These are phyloP conservation scores for Furcasterigmium sp. DNA, from an alignment of 2,329 filamentous ascomycete genomes.

Conservation along the genomic window DNA sequence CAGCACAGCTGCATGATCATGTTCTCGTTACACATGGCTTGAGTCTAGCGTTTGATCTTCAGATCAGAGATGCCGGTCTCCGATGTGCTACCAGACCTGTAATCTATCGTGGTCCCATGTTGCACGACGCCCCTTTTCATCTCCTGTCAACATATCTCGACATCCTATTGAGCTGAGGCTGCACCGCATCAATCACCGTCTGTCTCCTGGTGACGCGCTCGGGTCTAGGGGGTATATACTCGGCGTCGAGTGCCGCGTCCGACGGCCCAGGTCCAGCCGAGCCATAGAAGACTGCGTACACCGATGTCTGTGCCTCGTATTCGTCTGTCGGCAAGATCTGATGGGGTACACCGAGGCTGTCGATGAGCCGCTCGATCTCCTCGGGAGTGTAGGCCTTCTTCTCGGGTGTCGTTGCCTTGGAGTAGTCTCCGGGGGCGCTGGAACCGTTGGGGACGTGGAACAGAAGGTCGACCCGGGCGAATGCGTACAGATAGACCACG, in stretches of 20 bases:
- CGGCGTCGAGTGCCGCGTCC: not conserved
- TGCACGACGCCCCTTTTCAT: not conserved
- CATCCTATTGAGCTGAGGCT: not conserved
- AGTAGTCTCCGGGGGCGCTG: constrained; percentile 19
- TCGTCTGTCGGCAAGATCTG: constrained; percentile 9
- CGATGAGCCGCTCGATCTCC: constrained; percentile 12
- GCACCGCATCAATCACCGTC: constrained; percentile 8
- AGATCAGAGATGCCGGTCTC: no score
- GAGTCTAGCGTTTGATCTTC: no score
- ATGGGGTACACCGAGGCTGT: constrained; percentile 8
- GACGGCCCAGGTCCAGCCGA: constrained; percentile 1
- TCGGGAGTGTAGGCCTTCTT: constrained; percentile 9
- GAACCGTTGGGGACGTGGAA: constrained; percentile 24
- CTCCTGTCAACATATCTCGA: not conserved
- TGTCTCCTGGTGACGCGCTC: constrained; percentile 8
- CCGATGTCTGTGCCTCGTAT: constrained; percentile 6
- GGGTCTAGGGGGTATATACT: constrained; percentile 6
- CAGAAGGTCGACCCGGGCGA: constrained; percentile 19
- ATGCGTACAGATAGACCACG: constrained; percentile 18
- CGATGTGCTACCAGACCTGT: not conserved
- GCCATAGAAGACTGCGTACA: constrained; percentile 10
- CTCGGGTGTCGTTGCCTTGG: constrained; percentile 43
- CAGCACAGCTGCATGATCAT: not conserved
- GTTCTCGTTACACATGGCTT: no score
- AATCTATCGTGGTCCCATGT: no score